Percentiles rank a stretch among this genome's conserved stretches.
Evolutionary conservation across 2,329 filamentous ascomycete species (phyloP).

Genomic region (Exophiala alcalophila): DNA sequence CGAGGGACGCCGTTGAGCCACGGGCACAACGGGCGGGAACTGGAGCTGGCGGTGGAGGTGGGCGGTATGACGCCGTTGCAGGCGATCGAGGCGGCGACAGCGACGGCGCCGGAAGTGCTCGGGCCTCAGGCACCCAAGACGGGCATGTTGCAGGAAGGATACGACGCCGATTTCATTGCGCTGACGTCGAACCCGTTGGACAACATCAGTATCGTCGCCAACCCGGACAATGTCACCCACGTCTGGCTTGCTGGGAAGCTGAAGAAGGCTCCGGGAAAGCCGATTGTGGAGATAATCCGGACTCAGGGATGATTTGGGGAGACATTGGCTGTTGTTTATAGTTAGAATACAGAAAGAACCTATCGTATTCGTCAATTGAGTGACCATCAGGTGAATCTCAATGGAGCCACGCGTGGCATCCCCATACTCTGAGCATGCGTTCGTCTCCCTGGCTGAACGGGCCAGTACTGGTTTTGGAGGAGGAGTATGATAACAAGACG

Average conservation of each 20-base stretch:
- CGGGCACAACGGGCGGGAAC: conserved; percentile 46
- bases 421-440: too few species aligned
- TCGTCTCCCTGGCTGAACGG: too few species aligned
- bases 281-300: too few species aligned
- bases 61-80: conserved; percentile 51
- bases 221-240: conserved; percentile 43
- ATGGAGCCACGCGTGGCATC: too few species aligned
- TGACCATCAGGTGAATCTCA: too few species aligned
- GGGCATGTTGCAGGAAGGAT: conserved; percentile 46
- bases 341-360: too few species aligned
- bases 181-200: conserved; percentile 44
- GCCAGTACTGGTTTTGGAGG: too few species aligned
- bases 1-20: conserved; percentile 35
- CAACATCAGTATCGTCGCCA: conserved; percentile 41
- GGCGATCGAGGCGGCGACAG: conserved; percentile 52
- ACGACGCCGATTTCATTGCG: conserved; percentile 50
- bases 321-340: too few species aligned
- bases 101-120: conserved; percentile 45
- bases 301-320: too few species aligned
- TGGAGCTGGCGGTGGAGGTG: conserved; percentile 45
- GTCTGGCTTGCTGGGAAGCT: conserved; percentile 37
- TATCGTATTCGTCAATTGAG: too few species aligned
- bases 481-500: too few species aligned
- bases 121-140: conserved; percentile 44
- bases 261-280: conserved; percentile 25